These are phyloP conservation scores for Fusarium euwallaceae DNA, from an alignment of 2,329 filamentous ascomycete genomes.

Conservation along the genomic window DNA sequence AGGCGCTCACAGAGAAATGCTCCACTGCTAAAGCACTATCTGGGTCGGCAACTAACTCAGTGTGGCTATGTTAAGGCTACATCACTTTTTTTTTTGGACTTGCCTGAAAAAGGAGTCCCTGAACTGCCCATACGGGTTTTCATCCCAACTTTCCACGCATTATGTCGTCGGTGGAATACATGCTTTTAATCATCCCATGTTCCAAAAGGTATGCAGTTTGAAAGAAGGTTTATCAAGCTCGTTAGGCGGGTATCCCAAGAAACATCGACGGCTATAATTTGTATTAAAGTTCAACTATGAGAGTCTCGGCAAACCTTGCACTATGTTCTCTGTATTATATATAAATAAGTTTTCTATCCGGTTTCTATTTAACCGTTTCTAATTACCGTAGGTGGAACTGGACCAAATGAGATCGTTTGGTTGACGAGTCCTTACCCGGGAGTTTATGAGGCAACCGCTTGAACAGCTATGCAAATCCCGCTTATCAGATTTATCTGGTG, in stretches of 20 bases:
- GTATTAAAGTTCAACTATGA: background rate
- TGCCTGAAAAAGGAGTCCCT: too few species aligned
- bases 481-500: background rate
- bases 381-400: accelerated
- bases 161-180: background rate
- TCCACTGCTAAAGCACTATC: background rate
- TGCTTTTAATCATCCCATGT: background rate
- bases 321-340: background rate
- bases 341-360: background rate
- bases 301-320: background rate
- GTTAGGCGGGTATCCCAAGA: background rate
- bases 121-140: background rate
- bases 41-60: accelerated
- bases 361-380: accelerated
- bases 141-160: background rate
- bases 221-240: background rate
- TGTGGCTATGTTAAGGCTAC: background rate
- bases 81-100: too few species aligned
- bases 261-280: too few species aligned
- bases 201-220: background rate
- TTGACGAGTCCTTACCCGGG: background rate
- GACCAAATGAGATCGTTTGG: background rate
- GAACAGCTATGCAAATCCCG: background rate
- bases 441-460: background rate
- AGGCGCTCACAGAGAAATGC: background rate